A percentile compares a stretch with the other conserved stretches of the same genome.
Evolutionary conservation across 2,329 filamentous ascomycete genomes (phyloP).

Genomic region (Trichoderma breve): DNA sequence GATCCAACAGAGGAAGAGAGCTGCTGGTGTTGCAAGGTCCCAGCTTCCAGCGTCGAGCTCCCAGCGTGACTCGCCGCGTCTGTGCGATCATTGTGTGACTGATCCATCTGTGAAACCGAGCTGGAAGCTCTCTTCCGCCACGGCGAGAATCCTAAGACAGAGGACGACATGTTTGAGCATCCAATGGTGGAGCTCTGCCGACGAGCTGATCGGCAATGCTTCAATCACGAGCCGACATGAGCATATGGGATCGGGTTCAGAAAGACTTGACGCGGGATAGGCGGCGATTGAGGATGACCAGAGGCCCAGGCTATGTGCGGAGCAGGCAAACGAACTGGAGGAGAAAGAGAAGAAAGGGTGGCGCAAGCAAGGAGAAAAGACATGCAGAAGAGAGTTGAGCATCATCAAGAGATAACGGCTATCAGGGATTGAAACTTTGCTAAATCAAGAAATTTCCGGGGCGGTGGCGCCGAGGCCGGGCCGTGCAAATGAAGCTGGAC

Average conservation of each 20-base stretch:
- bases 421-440: slow-evolving; percentile 17
- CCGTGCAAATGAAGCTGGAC: neutral
- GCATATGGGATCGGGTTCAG: neutral
- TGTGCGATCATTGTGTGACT: slow-evolving; percentile 26
- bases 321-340: neutral
- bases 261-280: neutral
- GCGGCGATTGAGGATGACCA: neutral
- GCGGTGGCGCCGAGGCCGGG: slow-evolving; percentile 19
- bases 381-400: neutral
- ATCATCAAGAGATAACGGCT: slow-evolving; percentile 16
- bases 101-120: slow-evolving; percentile 35
- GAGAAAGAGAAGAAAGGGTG: neutral
- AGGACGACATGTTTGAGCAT: slow-evolving; percentile 44
- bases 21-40: slow-evolving; percentile 25
- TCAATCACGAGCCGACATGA: slow-evolving; percentile 28
- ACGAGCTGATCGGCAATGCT: slow-evolving; percentile 21
- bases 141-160: slow-evolving; percentile 46
- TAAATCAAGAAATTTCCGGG: slow-evolving; percentile 20
- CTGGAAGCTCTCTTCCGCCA: slow-evolving; percentile 47
- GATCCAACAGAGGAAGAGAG: slow-evolving; percentile 43
- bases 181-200: slow-evolving; percentile 13
- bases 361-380: slow-evolving; percentile 10
- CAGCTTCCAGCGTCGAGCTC: slow-evolving; percentile 25
- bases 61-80: slow-evolving; percentile 28
- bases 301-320: neutral